These are phyloP conservation scores for Hypoxylon sp. DNA, from an alignment of 2,329 filamentous ascomycete species.

Conservation along the genomic window DNA sequence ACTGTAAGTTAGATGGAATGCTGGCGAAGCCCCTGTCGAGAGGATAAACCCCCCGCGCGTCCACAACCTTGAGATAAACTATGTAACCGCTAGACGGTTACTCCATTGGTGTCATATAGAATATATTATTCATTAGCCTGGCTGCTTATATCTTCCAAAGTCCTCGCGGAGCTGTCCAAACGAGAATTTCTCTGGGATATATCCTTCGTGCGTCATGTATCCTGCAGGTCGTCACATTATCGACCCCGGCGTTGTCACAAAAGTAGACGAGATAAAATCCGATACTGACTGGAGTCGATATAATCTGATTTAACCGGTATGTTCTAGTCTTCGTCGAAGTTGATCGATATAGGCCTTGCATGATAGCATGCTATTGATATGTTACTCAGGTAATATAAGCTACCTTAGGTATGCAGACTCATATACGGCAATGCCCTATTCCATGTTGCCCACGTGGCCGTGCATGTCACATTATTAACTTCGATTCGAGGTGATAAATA, in stretches of 20 bases:
- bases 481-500: neutral
- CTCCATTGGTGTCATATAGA: neutral
- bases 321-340: neutral
- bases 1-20: too few relatives aligned
- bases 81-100: too few relatives aligned
- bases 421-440: conserved; percentile 3
- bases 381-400: neutral
- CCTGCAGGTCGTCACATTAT: neutral
- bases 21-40: too few relatives aligned
- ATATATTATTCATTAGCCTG: neutral
- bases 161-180: neutral
- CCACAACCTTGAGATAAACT: neutral
- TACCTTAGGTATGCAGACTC: conserved; percentile 14
- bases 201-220: neutral
- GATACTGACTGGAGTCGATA: neutral
- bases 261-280: neutral
- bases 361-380: neutral
- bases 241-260: neutral
- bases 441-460: conserved; percentile 26
- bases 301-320: conserved; percentile 22
- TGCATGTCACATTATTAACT: neutral
- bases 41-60: too few relatives aligned
- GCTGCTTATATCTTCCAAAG: neutral
- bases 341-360: neutral
- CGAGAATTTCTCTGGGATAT: neutral